Evolutionary conservation across 1,139 yeast genomes (phyloP).

Genomic region (Scheffersomyces stambukii): DNA sequence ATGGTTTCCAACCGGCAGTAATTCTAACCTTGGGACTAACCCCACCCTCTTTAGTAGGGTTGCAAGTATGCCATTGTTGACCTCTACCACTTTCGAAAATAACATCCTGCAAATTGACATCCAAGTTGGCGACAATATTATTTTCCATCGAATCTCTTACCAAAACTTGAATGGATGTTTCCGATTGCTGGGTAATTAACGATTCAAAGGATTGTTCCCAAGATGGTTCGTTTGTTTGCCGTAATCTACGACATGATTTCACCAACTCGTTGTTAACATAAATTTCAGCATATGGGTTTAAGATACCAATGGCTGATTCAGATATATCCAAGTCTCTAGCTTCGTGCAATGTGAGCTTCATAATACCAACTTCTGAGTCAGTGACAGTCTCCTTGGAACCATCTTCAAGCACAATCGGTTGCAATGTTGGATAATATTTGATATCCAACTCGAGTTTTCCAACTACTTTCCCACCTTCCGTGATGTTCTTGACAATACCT

Average conservation of each 20-base stretch:
- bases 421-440: slow-evolving; percentile 58
- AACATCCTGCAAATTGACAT: slow-evolving; percentile 51
- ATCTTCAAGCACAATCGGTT: slow-evolving; percentile 43
- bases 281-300: slow-evolving; percentile 70
- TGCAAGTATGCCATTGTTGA: slow-evolving; percentile 46
- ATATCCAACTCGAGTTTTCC: slow-evolving; percentile 61
- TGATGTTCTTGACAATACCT: slow-evolving; percentile 31
- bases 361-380: slow-evolving; percentile 65
- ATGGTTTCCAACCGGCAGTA: slow-evolving; percentile 68
- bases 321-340: slow-evolving; percentile 68
- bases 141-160: slow-evolving; percentile 55
- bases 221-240: slow-evolving; percentile 65
- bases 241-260: slow-evolving; percentile 55
- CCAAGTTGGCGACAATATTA: slow-evolving; percentile 49
- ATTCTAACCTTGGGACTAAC: slow-evolving; percentile 50
- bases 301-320: slow-evolving; percentile 60
- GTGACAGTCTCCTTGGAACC: slow-evolving; percentile 46
- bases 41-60: slow-evolving; percentile 27
- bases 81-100: slow-evolving; percentile 52
- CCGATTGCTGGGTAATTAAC: slow-evolving; percentile 56
- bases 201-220: slow-evolving; percentile 65
- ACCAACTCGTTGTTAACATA: slow-evolving; percentile 52
- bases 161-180: slow-evolving; percentile 48
- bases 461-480: slow-evolving; percentile 52
- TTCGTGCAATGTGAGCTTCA: slow-evolving; percentile 66